These are phyloP conservation scores for Polytolypa hystricis DNA, from an alignment of 2,329 filamentous ascomycete species.

Conservation along the genomic window DNA sequence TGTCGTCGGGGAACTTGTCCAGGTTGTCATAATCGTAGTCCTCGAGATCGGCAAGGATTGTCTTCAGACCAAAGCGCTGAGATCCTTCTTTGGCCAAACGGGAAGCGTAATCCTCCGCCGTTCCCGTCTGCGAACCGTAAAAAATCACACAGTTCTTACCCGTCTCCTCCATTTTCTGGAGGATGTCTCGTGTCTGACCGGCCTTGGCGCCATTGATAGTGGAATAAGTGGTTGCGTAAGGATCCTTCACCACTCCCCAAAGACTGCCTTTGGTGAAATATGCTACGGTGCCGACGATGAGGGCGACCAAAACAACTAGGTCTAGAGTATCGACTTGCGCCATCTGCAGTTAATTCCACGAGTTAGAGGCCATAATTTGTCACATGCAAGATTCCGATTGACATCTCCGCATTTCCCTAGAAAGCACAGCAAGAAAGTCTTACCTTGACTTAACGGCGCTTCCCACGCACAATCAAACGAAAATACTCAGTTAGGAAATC, in stretches of 20 bases:
- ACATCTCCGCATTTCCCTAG: too few species aligned
- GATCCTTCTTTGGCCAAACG: slow-evolving; percentile 94
- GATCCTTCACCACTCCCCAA: slow-evolving; percentile 81
- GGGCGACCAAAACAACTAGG: slow-evolving; percentile 74
- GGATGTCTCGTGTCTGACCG: slow-evolving; percentile 79
- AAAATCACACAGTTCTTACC: slow-evolving; percentile 97
- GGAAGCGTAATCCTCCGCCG: slow-evolving; percentile 95
- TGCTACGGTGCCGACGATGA: slow-evolving; percentile 77
- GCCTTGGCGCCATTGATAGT: slow-evolving; percentile 55
- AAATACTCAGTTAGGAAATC: too few species aligned
- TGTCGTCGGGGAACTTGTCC: slow-evolving; percentile 77
- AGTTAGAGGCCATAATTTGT: background rate
- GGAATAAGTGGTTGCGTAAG: slow-evolving; percentile 63
- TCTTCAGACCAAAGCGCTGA: slow-evolving; percentile 89
- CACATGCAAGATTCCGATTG: too few species aligned
- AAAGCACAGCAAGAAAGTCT: too few species aligned
- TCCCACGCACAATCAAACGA: too few species aligned
- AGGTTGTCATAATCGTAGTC: slow-evolving; percentile 96
- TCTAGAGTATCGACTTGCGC: slow-evolving; percentile 94
- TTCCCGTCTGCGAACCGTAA: slow-evolving; percentile 97
- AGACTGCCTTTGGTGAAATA: slow-evolving; percentile 97
- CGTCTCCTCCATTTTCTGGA: slow-evolving; percentile 91
- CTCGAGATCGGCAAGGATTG: slow-evolving; percentile 95
- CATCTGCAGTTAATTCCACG: too few species aligned
- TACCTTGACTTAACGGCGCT: too few species aligned